A percentile compares a stretch with the other conserved stretches of the same genome.
These are phyloP conservation scores for Schizophyllum amplum DNA, from an alignment of 1,284 basidiomycete species.

Conservation along the genomic window DNA sequence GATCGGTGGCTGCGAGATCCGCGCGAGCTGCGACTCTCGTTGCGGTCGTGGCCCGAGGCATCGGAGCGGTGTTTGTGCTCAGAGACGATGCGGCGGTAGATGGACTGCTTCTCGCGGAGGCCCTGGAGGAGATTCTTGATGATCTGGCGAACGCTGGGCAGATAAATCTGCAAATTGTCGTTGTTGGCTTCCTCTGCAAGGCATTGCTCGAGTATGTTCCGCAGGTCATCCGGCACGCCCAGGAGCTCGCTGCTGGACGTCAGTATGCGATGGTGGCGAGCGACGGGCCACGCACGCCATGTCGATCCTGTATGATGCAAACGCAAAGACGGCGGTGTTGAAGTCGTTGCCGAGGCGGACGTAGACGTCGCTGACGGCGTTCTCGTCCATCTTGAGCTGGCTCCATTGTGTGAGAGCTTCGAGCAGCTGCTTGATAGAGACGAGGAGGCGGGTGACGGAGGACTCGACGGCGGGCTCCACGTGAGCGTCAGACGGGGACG, in stretches of 20 bases:
- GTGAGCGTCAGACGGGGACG: not conserved
- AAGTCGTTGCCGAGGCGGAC: conserved; percentile 96
- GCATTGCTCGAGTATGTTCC: conserved; percentile 83
- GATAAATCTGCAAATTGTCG: conserved; percentile 82
- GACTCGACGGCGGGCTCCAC: conserved; percentile 75
- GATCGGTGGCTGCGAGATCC: conserved; percentile 37
- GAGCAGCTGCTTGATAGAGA: conserved; percentile 91
- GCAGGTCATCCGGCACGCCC: conserved; percentile 84
- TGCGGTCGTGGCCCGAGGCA: conserved; percentile 38
- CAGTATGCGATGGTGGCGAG: conserved; percentile 10
- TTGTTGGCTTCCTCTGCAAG: conserved; percentile 84
- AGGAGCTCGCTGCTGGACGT: conserved; percentile 66
- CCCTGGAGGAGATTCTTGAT: conserved; percentile 92
- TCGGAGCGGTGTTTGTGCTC: conserved; percentile 48
- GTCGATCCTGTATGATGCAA: conserved; percentile 79
- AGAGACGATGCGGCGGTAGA: conserved; percentile 61
- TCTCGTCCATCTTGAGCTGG: conserved; percentile 66
- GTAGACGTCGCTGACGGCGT: conserved; percentile 91
- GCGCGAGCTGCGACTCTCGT: conserved; percentile 44
- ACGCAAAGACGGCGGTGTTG: conserved; percentile 88
- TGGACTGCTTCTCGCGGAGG: conserved; percentile 84
- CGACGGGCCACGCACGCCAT: conserved; percentile 66
- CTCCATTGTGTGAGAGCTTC: conserved; percentile 92
- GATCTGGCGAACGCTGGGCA: conserved; percentile 88
- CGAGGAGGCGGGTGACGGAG: conserved; percentile 87